Base-by-base conservation (phyloP, 352 stramenopile genomes). In the Pythium periplocum region DNA sequence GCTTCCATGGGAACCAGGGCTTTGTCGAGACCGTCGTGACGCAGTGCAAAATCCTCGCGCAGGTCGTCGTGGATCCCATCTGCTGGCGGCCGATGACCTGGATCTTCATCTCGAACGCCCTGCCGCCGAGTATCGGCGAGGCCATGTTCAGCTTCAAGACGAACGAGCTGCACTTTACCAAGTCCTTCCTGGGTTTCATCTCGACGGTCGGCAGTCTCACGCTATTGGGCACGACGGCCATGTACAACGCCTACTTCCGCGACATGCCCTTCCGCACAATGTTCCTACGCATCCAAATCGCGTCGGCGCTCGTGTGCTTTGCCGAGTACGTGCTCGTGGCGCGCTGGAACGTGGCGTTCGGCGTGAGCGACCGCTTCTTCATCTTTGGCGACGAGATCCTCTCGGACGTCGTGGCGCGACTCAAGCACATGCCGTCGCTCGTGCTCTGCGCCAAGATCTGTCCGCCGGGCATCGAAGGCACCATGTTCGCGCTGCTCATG, bases 371-470 rank as follows among this genome's bases (percentile, higher is more conserved):
- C 60, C 71, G 60, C 31, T 87, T 82, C 51, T 92, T 92, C 61
- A 88, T 92, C 53, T 88, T 92, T 41, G 77, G 79, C 26, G 82
- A 92, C 63, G 79, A 88, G 59, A 86, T 92, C 51, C 69, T 89
- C 7, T 87, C 78, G 57, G 82, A 90, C 50, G 78, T 92, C 4
- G 82, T 92, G 32, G 77, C 74, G 48, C 73, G 78, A 0, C 76
- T 93, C 64, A 90, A 90, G 62, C 75, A 86, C 58, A 93, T 99
- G 70, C 95, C 96, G 6, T 98, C 87, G 47, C 79, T 98, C 32
- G 93, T 98, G 45, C 70, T 99, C n/a, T 97, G 95, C 46, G 92
- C 93, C 55, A 91, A 93, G 61, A 82, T 99, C 53, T 99, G 96
- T 55, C 96, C 96, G 33, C 87, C 82, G 33, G 96, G 96, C 46